Percentiles rank a stretch among this genome's conserved stretches.
These are phyloP conservation scores for Tetracentron sinense DNA, from an alignment of 164 flowering plant species.

Conservation along the genomic window DNA sequence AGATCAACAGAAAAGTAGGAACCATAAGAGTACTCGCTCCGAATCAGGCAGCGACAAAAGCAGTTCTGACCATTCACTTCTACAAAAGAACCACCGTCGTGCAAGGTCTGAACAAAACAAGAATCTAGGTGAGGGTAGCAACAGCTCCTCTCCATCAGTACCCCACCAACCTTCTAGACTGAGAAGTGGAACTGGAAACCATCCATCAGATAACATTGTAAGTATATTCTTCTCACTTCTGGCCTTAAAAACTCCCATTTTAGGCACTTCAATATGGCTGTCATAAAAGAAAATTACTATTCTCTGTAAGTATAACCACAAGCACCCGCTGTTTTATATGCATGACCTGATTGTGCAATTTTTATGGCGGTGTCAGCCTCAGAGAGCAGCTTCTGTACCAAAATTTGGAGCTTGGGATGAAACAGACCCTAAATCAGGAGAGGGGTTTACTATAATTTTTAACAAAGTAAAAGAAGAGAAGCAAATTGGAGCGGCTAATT, in stretches of 20 bases:
- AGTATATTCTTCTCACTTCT: constrained; percentile 20
- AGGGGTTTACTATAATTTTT: constrained; percentile 63
- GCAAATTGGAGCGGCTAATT: constrained; percentile 29
- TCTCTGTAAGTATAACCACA: too few relatives aligned
- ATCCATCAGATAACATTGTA: constrained; percentile 28
- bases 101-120: constrained; percentile 25
- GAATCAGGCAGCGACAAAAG: constrained; percentile 33
- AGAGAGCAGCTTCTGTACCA: constrained; percentile 48
- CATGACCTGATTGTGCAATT: not conserved
- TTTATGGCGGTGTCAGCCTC: constrained; percentile 23
- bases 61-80: constrained; percentile 30
- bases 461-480: constrained; percentile 55
- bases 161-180: constrained; percentile 16
- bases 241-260: not conserved
- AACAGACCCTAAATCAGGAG: constrained; percentile 56
- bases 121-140: constrained; percentile 17
- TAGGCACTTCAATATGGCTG: not conserved
- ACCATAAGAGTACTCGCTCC: constrained; percentile 18
- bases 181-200: constrained; percentile 21
- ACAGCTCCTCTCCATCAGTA: constrained; percentile 17
- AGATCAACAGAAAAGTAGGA: constrained; percentile 13
- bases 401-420: constrained; percentile 76
- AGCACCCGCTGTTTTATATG: too few relatives aligned
- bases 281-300: too few relatives aligned
- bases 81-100: constrained; percentile 16